phyloP scores from a whole-genome alignment of 768 basidiomycete species.

The Lactarius akahatsu region DNA sequence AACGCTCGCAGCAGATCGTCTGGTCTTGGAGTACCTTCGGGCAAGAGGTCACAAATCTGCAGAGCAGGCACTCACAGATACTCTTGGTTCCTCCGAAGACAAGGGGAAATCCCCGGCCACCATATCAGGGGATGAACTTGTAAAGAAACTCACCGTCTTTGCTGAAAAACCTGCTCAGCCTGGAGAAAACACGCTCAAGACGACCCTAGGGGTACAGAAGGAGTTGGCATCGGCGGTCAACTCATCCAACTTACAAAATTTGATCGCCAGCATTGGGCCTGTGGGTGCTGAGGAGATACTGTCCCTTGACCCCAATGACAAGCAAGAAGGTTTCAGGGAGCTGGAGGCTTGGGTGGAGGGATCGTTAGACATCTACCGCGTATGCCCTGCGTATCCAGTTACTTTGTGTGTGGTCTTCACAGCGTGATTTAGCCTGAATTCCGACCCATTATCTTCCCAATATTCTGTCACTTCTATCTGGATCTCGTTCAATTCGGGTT shows the following conservation, averaged over 20 bases:
- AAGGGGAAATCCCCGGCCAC: slow-evolving; percentile 37
- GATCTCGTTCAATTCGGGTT: slow-evolving; percentile 90
- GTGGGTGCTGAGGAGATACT: slow-evolving; percentile 83
- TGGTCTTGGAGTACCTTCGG: slow-evolving; percentile 51
- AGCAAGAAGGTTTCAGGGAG: slow-evolving; percentile 82
- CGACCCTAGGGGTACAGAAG: slow-evolving; percentile 61
- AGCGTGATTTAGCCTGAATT: slow-evolving; percentile 73
- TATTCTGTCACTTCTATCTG: slow-evolving; percentile 96
- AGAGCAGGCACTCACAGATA: slow-evolving; percentile 45
- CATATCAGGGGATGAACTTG: slow-evolving; percentile 51
- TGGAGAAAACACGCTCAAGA: slow-evolving; percentile 71
- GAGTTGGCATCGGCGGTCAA: slow-evolving; percentile 69
- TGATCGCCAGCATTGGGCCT: slow-evolving; percentile 74
- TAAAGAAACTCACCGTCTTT: slow-evolving; percentile 61
- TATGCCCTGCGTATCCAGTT: slow-evolving; percentile 38
- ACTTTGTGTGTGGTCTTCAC: slow-evolving; percentile 17
- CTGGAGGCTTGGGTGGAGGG: slow-evolving; percentile 89
- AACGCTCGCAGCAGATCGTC: slow-evolving; percentile 42
- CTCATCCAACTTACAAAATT: slow-evolving; percentile 67
- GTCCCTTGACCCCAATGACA: slow-evolving; percentile 78
- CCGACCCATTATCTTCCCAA: slow-evolving; percentile 88
- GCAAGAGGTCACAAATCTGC: slow-evolving; percentile 46
- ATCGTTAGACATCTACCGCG: slow-evolving; percentile 88
- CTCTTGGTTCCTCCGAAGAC: slow-evolving; percentile 40
- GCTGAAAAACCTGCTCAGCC: slow-evolving; percentile 65